Evolutionary conservation across 2,329 filamentous ascomycete species (phyloP).

Genomic region (Alternaria angustiovoidea): DNA sequence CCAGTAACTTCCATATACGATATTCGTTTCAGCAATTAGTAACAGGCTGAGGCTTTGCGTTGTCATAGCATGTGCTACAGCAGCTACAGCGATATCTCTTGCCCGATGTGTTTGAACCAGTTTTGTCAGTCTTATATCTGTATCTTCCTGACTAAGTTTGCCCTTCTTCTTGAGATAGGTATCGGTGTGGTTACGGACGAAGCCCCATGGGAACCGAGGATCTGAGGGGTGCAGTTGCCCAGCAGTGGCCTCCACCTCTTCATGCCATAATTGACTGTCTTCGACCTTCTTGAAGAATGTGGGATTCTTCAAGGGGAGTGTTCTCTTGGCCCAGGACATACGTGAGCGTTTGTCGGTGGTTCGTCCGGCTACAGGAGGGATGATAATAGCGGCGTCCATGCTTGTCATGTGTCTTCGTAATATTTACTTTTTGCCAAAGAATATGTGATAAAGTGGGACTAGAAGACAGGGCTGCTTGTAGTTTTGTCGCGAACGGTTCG

Average conservation of each 20-base stretch:
- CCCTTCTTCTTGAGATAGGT: constrained; percentile 44
- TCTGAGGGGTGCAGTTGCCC: constrained; percentile 36
- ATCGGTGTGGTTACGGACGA: constrained; percentile 36
- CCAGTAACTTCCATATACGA: constrained; percentile 38
- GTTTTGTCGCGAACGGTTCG: neutral
- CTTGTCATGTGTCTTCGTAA: neutral
- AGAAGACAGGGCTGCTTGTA: neutral
- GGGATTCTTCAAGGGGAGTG: constrained; percentile 20
- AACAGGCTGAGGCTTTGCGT: constrained; percentile 30
- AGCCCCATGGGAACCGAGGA: constrained; percentile 32
- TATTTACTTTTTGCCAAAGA: neutral
- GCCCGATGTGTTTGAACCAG: constrained; percentile 31
- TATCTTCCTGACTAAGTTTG: constrained; percentile 34
- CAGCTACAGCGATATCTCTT: constrained; percentile 42
- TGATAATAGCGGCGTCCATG: constrained; percentile 7
- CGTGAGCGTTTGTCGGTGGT: constrained; percentile 17
- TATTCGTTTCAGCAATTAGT: constrained; percentile 34
- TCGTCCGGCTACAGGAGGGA: constrained; percentile 12
- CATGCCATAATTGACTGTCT: constrained; percentile 43
- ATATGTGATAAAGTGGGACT: neutral
- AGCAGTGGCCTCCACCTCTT: constrained; percentile 34
- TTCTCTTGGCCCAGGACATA: constrained; percentile 23
- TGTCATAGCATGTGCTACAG: constrained; percentile 41
- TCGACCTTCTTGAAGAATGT: constrained; percentile 34
- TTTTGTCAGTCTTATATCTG: constrained; percentile 30